A percentile compares a stretch with the other conserved stretches of the same genome.
phyloP scores from a whole-genome alignment of 169 alveolate genomes.

The Plasmodium billcollinsi region DNA sequence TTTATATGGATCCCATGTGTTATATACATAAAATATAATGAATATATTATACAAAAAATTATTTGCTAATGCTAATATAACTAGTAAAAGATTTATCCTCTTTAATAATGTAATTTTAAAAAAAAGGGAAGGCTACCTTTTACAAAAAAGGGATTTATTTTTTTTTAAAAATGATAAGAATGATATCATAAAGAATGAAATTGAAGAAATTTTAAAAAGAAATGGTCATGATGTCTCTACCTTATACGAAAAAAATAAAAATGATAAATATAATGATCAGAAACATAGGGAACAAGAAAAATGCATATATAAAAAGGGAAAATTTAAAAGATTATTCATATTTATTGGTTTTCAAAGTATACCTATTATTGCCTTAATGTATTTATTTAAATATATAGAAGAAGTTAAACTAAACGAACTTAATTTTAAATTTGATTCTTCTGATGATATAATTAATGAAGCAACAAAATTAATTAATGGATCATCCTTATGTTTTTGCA shows the following conservation, averaged over 20 bases:
- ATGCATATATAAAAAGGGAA: constrained; percentile 23
- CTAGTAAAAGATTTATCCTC: not conserved
- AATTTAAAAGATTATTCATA: constrained; percentile 47
- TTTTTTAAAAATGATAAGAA: constrained; percentile 54
- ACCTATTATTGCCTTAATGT: constrained; percentile 61
- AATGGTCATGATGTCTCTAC: not conserved
- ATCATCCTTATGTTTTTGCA: constrained; percentile 41
- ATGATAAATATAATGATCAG: not conserved
- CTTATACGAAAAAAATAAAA: not conserved
- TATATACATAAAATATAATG: not conserved
- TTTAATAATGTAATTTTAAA: not conserved
- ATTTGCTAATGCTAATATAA: not conserved
- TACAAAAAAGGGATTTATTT: not conserved
- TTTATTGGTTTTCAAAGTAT: constrained; percentile 63
- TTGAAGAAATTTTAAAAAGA: constrained; percentile 46
- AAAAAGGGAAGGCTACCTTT: too few species aligned
- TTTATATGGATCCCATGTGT: not conserved
- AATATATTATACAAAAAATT: constrained; percentile 1
- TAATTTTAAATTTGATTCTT: constrained; percentile 34
- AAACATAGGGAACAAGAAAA: not conserved
- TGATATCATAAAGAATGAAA: constrained; percentile 58
- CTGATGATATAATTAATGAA: constrained; percentile 52
- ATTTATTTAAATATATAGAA: constrained; percentile 55
- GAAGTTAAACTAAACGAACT: constrained; percentile 39
- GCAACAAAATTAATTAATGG: constrained; percentile 27